Base-by-base conservation (phyloP, 768 basidiomycete genomes). In the Hypholoma sublateritium region DNA sequence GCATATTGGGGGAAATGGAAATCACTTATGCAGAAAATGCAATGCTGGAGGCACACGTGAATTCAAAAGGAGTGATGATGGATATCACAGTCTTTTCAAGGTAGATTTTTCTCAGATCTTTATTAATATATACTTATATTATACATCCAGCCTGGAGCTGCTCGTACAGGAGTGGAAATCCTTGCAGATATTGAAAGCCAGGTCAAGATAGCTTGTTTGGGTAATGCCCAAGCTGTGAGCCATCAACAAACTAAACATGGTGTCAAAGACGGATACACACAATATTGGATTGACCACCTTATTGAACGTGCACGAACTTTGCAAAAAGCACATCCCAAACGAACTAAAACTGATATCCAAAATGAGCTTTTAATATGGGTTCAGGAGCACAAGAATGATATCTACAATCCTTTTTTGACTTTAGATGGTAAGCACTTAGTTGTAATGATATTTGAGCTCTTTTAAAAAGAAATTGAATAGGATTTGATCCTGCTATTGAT, bases 1-100 rank as follows among this genome's bases (percentile, higher is more conserved):
- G 0, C 80, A 81, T 25, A 76, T 74, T 37, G 76, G 79, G 0
- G 63, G 67, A 0, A 67, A 70, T 1, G 76, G 76, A 11, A 81
- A 80, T 41, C 57, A 65, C 11, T 70, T 66, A 4, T 83, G 80
- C 50, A 59, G 70, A 1, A 76, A 74, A 59, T 80, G 78, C 46
- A 0, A 65, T 37, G 66, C 69, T 14, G 74, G 80, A 1, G 74
- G 78, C 0, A 63, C 68, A 0, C 64, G 70, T 24, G 61, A 69
- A 46, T 41, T 64, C 2, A 79, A 76, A 63, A 44, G 61, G 52
- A 61, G 67, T 0, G 62, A 74, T 35, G 51, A 62, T 1, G 76
- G 78, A 0, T 80, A 68, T 60, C 64, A 72, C 46, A 47, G 0
- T 41, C 79, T 9, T 79, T 75, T 42, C 5, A 54, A 47, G 73